Conservation (phyloP, 1,284 basidiomycete species). For the Fomes fomentarius region DNA sequence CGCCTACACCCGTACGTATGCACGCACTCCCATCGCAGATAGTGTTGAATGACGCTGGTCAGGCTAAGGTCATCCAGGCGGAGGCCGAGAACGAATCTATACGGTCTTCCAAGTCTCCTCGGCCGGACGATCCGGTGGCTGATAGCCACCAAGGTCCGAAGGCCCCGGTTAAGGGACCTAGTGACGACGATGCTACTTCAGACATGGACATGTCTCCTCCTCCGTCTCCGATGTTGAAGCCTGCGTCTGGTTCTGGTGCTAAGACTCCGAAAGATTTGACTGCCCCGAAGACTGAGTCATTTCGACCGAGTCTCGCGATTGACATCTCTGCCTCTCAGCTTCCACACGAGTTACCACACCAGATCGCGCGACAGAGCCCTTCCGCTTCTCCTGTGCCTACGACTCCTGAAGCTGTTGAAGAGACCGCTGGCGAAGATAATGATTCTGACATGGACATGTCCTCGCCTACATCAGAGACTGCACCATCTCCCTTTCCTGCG, state of each 20-base stretch:
- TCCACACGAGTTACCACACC: conserved; percentile 7
- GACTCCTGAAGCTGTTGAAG: conserved; percentile 16
- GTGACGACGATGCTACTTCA: conserved; percentile 8
- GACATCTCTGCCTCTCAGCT: conserved; percentile 9
- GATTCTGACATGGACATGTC: conserved; percentile 32
- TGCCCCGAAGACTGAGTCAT: background rate
- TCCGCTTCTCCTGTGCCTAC: conserved; percentile 16
- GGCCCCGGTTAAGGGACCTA: conserved; percentile 2
- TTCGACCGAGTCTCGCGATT: conserved; percentile 15
- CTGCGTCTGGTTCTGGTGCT: background rate
- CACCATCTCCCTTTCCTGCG: background rate
- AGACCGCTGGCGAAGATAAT: conserved; percentile 9
- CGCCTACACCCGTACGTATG: conserved; percentile 14
- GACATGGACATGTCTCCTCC: conserved; percentile 29
- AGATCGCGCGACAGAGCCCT: conserved; percentile 5
- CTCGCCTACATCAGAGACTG: conserved; percentile 15
- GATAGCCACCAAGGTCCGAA: background rate
- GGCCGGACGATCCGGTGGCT: background rate
- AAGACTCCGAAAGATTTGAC: background rate
- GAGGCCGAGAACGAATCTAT: background rate
- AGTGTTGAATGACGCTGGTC: conserved; percentile 3
- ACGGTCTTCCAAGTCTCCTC: background rate
- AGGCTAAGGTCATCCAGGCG: conserved; percentile 10
- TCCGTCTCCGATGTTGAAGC: conserved; percentile 15
- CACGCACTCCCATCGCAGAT: background rate